Conservation (phyloP, 306 rosid genomes). For the Medicago lupulina region DNA sequence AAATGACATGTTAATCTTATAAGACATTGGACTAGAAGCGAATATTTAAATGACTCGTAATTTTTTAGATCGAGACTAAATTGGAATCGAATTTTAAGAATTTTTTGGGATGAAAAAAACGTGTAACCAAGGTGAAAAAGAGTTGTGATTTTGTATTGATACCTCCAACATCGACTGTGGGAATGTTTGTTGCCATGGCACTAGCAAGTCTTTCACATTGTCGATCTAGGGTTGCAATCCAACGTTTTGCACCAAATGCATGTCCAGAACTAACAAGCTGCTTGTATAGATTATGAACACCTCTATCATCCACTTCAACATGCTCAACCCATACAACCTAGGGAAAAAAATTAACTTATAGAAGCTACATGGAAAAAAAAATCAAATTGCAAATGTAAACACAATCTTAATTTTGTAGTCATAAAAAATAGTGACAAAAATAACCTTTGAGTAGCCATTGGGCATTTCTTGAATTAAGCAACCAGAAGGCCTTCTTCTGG, state of each 20-base stretch:
- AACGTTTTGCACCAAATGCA: conserved; percentile 95
- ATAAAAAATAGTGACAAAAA: background rate
- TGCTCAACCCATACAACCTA: conserved; percentile 97
- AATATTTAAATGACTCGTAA: no score
- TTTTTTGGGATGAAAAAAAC: no score
- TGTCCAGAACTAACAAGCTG: conserved; percentile 92
- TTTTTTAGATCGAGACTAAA: no score
- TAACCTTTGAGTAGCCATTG: conserved; percentile 94
- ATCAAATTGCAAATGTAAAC: background rate
- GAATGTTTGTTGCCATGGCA: conserved; percentile 81
- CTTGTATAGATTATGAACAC: conserved; percentile 90
- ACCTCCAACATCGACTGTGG: conserved; percentile 93
- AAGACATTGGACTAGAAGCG: background rate
- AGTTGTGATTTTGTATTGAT: background rate
- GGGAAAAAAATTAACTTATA: background rate
- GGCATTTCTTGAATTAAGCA: conserved; percentile 98
- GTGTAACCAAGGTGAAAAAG: background rate
- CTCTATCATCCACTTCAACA: conserved; percentile 92
- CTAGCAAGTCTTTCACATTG: conserved; percentile 98
- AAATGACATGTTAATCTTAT: no score
- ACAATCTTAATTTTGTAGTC: background rate
- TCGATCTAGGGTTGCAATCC: conserved; percentile 90
- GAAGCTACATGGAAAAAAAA: background rate
- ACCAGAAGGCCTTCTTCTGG: conserved; percentile 91
- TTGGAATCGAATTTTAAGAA: no score